Evolutionary conservation across 106 monocot genomes (phyloP).

Genomic region (Phalaenopsis equestris): DNA sequence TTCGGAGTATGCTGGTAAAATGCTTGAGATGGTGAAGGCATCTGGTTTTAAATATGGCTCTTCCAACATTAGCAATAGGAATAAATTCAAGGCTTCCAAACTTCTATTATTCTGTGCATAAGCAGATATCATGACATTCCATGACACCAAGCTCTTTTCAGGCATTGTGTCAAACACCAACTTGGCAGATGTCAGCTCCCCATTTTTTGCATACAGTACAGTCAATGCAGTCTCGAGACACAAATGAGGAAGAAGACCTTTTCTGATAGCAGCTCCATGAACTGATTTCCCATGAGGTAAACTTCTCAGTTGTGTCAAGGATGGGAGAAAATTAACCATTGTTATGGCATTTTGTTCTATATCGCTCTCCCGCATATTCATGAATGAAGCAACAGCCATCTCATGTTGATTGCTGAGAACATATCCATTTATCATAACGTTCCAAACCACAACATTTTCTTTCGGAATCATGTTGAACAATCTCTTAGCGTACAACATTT

Average conservation of each 20-base stretch:
- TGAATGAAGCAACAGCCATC: slow-evolving; percentile 31
- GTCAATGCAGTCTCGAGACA: slow-evolving; percentile 54
- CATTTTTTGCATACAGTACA: slow-evolving; percentile 61
- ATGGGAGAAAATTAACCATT: slow-evolving; percentile 52
- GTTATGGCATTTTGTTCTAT: slow-evolving; percentile 41
- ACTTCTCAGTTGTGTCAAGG: slow-evolving; percentile 28
- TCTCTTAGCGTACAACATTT: slow-evolving; percentile 40
- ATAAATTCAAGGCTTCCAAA: slow-evolving; percentile 46
- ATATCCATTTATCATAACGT: slow-evolving; percentile 67
- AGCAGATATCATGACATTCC: slow-evolving; percentile 67
- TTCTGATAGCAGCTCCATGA: slow-evolving; percentile 58
- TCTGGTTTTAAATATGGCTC: slow-evolving; percentile 37
- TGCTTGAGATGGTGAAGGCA: slow-evolving; percentile 48
- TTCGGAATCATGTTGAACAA: slow-evolving; percentile 23
- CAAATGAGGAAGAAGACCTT: slow-evolving; percentile 45
- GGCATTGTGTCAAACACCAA: slow-evolving; percentile 39
- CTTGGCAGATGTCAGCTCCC: slow-evolving; percentile 39
- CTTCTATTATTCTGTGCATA: slow-evolving; percentile 39
- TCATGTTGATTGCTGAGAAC: slow-evolving; percentile 27
- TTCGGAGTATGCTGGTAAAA: slow-evolving; percentile 54
- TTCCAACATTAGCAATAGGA: slow-evolving; percentile 20
- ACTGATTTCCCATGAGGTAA: slow-evolving; percentile 29
- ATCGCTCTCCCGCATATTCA: slow-evolving; percentile 32
- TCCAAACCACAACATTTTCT: slow-evolving; percentile 56
- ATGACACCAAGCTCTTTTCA: slow-evolving; percentile 55